Base-by-base conservation (phyloP, 371 early-diverging fungal genomes). In the Polyrhizophydium stewartii region DNA sequence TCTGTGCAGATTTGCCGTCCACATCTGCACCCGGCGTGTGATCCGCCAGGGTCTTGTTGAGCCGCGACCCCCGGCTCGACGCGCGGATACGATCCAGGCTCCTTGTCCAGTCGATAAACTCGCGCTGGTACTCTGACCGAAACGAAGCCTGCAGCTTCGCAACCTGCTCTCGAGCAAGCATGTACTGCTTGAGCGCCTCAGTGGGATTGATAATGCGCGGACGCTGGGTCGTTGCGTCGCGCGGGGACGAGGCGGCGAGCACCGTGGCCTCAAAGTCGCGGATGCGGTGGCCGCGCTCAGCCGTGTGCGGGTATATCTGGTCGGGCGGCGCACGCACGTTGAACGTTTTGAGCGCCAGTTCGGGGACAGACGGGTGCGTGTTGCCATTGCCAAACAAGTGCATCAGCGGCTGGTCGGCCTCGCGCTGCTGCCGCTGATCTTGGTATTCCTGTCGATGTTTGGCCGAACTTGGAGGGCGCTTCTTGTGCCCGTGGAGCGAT, bases 81-180 rank as follows among this genome's bases (percentile, higher is more conserved):
- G n/a, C 43, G 16, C 16, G 43, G 50, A 51, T 50, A 37, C 51
- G 49, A 13, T 49, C 45, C 16, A 57, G 52, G 12, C 33, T 37
- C 24, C 22, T 19, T 51, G 47, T 59, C 63, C 63, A 62, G 30
- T 62, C 55, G 49, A 62, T 30, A 50, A 56, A 62, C 52, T 60
- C 28, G 12, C 59, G 12, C n/a, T 41, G 40, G 43, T 62, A 62
- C 30, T 62, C 63, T 1, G 56, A 37, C 1, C 40, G 33, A 45
- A 35, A 62, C 27, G 17, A 21, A 1, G 55, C 6, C 32, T 58
- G 63, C 21, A 62, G 51, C 24, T 51, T n/a, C 24, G 40, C 40
- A 1, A 62, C 63, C 22, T 53, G 50, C n/a, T 58, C 41, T 10
- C 38, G 27, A 13, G 63, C 63, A 19, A 17, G 33, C 21, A 56